Percentiles rank a stretch among this genome's conserved stretches.
Evolutionary conservation across 2,329 filamentous ascomycete genomes (phyloP).

Genomic region (Scolecobasidium constrictum): DNA sequence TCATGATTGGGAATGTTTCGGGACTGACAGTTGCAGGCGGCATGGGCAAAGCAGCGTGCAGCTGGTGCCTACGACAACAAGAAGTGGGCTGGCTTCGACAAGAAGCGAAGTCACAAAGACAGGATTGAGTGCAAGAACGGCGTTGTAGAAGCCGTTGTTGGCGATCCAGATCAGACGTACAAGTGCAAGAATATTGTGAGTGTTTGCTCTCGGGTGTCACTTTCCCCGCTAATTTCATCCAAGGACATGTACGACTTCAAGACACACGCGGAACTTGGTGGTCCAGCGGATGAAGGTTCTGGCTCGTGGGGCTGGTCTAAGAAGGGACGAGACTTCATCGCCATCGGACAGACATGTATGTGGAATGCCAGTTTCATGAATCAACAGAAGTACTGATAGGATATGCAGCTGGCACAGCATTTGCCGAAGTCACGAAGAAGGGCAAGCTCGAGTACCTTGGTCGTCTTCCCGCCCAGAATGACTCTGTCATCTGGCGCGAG

Average conservation of each 20-base stretch:
- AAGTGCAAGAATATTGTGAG: slow-evolving; percentile 25
- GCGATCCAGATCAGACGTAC: slow-evolving; percentile 25
- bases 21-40: slow-evolving; percentile 12
- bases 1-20: background rate
- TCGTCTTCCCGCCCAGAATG: slow-evolving; percentile 38
- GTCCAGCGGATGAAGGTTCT: slow-evolving; percentile 29
- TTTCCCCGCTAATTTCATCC: slow-evolving; percentile 11
- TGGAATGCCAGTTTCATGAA: no score
- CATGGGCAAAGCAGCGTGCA: slow-evolving; percentile 1
- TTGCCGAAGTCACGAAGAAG: slow-evolving; percentile 39
- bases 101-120: no score
- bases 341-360: slow-evolving; percentile 44
- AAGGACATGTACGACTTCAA: slow-evolving; percentile 47
- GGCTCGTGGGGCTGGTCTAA: slow-evolving; percentile 45
- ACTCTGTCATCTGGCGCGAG: slow-evolving; percentile 40
- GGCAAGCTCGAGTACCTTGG: slow-evolving; percentile 44
- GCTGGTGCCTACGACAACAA: slow-evolving; percentile 1
- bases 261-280: slow-evolving; percentile 43
- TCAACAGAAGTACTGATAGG: no score
- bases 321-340: slow-evolving; percentile 43
- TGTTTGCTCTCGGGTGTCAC: background rate
- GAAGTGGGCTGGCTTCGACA: slow-evolving; percentile 2
- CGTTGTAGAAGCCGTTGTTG: slow-evolving; percentile 22
- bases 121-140: slow-evolving; percentile 22
- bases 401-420: slow-evolving; percentile 44